Evolutionary conservation across 345 rosid species (phyloP).

Genomic region (Microcos paniculata): DNA sequence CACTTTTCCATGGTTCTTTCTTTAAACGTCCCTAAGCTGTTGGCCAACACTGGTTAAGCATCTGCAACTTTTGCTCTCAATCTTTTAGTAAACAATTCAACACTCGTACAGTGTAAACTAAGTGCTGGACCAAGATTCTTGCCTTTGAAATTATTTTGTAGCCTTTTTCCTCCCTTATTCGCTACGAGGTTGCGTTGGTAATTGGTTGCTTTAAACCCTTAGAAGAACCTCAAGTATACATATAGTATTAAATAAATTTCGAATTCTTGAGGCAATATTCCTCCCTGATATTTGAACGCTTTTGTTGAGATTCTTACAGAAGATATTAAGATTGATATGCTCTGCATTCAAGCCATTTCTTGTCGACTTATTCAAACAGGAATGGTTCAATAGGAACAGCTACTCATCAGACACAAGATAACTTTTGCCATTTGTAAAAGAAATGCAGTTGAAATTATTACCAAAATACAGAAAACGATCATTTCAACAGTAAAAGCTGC

Average conservation of each 20-base stretch:
- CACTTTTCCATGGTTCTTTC: background rate
- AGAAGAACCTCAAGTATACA: conserved; percentile 10
- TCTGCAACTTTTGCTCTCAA: conserved; percentile 21
- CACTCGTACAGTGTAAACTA: too few relatives aligned
- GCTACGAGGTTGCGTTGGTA: background rate
- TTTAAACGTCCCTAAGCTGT: background rate
- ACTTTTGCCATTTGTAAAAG: background rate
- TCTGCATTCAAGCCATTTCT: background rate
- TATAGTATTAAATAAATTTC: too few relatives aligned
- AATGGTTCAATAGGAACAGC: background rate
- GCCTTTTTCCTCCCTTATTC: conserved; percentile 2
- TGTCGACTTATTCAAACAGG: background rate
- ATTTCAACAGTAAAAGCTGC: background rate
- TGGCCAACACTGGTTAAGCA: conserved; percentile 14
- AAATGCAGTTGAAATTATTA: too few relatives aligned
- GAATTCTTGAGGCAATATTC: too few relatives aligned
- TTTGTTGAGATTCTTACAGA: background rate
- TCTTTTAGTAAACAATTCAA: conserved; percentile 4
- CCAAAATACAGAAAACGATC: background rate
- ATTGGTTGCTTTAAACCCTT: conserved; percentile 24
- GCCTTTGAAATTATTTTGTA: background rate
- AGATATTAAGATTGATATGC: background rate
- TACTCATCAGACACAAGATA: background rate
- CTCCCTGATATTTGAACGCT: background rate
- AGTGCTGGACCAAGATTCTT: background rate